Evolutionary conservation across 331 rosid species (phyloP), one percentile per base, ranked within the genome.

Genomic region (Telfairia occidentalis): DNA sequence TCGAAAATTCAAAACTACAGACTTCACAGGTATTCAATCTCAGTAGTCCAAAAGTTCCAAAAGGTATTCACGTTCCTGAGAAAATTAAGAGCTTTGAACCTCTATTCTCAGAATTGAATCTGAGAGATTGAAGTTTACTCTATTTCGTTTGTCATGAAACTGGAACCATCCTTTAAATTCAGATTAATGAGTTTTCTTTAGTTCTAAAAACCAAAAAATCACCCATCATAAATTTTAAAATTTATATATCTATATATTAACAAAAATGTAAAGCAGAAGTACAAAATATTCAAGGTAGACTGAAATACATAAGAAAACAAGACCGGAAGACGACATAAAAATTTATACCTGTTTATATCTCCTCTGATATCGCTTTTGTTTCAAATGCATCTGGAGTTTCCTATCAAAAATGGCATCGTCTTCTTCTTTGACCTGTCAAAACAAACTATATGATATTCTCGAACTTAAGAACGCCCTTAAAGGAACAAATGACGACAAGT

Each of bases 351-450:
- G 89, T 74, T 85, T 87, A 60, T 78, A 77, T 83, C 86, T 89
- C 85, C 84, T 90, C 65, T 29, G 86, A 79, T 82, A 74, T 82
- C 97, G 89, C 89, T 85, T 86, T 34, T 76, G 83, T 86, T 94
- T 91, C 87, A 94, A 84, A 84, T 49, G 92, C 65, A 81, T 78
- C 65, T 90, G 96, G 76, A 94, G 97, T 84, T 85, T 86, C 71
- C 35, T 82, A 81, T 88, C 96, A 81, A 88, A 83, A 64, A 82
- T 81, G 48, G 83, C 96, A 79, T 94, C 98, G 71, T 94, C 98
- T 79, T 94, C 98, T 87, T 94, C 98, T 85, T 91, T 94, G 64
- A 94, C 96, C 98, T 94, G 82, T 52, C 45, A 74, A 74, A 29
- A 16, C 19, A 60, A n/a, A 73, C 4, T n/a, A 19, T n/a, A 61